Conservation (phyloP, 495 filamentous ascomycete species). For the Xylaria venustula region DNA sequence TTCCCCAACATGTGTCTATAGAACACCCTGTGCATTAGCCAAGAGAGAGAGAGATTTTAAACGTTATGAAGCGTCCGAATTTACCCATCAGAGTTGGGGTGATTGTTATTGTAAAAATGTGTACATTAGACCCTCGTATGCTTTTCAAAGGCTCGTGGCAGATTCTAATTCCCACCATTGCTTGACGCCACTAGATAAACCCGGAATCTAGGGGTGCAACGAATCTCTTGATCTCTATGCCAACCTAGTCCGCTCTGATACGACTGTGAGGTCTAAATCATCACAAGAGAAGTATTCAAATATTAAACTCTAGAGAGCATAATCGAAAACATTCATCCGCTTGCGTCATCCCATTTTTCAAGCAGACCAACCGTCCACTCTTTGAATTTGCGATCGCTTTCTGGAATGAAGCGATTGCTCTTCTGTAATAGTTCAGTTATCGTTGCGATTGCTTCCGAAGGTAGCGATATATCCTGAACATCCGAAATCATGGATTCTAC, state of each 20-base stretch:
- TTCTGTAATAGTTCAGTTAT: conserved; percentile 42
- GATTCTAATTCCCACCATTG: background rate
- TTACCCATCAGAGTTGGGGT: background rate
- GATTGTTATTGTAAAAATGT: background rate
- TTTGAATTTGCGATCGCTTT: conserved; percentile 54
- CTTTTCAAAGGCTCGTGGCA: background rate
- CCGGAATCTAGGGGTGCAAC: background rate
- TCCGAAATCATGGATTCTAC: conserved; percentile 55
- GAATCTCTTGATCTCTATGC: background rate
- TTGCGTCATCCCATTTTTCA: conserved; percentile 36
- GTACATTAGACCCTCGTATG: background rate
- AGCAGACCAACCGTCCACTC: conserved; percentile 69
- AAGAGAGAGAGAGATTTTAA: conserved; percentile 30
- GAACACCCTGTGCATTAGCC: conserved; percentile 39
- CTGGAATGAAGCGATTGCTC: conserved; percentile 57
- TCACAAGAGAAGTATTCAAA: background rate
- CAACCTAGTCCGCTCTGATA: background rate
- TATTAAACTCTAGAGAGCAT: background rate
- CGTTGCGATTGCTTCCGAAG: conserved; percentile 43
- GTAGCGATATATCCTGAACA: conserved; percentile 65
- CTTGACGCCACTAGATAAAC: too few relatives aligned
- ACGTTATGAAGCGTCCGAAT: conserved; percentile 2
- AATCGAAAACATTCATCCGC: background rate
- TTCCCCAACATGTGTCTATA: conserved; percentile 30
- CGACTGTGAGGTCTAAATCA: background rate